These are phyloP conservation scores for Keithomyces neogunnii DNA, from an alignment of 2,329 filamentous ascomycete genomes.

Conservation along the genomic window DNA sequence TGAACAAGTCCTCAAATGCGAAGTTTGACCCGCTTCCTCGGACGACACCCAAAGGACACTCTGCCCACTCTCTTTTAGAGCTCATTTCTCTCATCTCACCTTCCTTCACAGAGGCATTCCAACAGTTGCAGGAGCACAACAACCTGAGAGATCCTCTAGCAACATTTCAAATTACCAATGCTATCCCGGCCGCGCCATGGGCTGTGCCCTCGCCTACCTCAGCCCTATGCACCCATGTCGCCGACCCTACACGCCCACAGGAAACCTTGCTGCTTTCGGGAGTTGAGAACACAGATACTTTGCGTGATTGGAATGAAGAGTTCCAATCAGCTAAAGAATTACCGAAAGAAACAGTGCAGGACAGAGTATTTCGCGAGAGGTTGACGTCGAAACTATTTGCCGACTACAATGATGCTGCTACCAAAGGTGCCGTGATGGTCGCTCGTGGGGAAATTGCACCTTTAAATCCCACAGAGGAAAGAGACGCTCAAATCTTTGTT, in stretches of 20 bases:
- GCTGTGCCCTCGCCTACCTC: slow-evolving; percentile 64
- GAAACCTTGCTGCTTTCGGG: slow-evolving; percentile 87
- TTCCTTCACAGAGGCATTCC: slow-evolving; percentile 71
- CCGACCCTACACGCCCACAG: slow-evolving; percentile 83
- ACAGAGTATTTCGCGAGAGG: slow-evolving; percentile 90
- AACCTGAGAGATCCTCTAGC: slow-evolving; percentile 79
- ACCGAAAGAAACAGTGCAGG: slow-evolving; percentile 87
- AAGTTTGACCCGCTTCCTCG: slow-evolving; percentile 90
- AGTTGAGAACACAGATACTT: slow-evolving; percentile 85
- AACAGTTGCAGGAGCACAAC: slow-evolving; percentile 74
- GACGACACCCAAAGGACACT: slow-evolving; percentile 65
- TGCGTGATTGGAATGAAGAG: slow-evolving; percentile 98
- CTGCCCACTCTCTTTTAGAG: slow-evolving; percentile 77
- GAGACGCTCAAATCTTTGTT: slow-evolving; percentile 95
- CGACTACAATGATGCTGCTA: slow-evolving; percentile 94
- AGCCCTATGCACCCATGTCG: slow-evolving; percentile 58
- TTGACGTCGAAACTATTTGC: slow-evolving; percentile 93
- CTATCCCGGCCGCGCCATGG: slow-evolving; percentile 89
- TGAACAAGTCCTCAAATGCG: slow-evolving; percentile 91
- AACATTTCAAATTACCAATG: slow-evolving; percentile 92
- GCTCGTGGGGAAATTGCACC: slow-evolving; percentile 88
- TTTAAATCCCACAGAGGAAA: slow-evolving; percentile 85
- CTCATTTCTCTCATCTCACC: slow-evolving; percentile 73
- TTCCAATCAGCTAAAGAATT: slow-evolving; percentile 95
- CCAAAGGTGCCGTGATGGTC: slow-evolving; percentile 83